Conservation (phyloP, 345 rosid genomes). For the Barbarea vulgaris region DNA sequence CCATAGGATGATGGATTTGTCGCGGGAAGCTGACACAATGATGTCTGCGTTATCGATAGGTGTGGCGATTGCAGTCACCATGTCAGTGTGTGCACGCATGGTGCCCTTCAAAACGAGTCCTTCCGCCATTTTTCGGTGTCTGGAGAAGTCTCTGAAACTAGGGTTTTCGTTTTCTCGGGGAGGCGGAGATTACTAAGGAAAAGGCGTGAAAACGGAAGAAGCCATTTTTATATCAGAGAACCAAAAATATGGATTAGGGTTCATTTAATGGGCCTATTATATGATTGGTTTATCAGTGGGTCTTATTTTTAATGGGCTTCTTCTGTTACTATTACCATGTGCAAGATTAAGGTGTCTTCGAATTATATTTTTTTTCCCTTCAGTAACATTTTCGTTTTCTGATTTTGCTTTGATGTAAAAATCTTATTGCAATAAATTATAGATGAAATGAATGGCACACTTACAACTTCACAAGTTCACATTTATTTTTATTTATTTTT, state of each 20-base stretch:
- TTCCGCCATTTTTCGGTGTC: conserved; percentile 61
- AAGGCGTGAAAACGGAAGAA: conserved; percentile 9
- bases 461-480: neutral
- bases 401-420: neutral
- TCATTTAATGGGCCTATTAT: conserved; percentile 23
- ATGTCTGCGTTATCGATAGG: conserved; percentile 92
- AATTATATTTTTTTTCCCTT: too few species aligned
- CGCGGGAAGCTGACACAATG: conserved; percentile 91
- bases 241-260: conserved; percentile 33
- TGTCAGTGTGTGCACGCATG: conserved; percentile 94
- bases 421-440: neutral
- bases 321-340: neutral
- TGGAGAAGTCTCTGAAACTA: conserved; percentile 26
- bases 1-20: conserved; percentile 96
- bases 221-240: conserved; percentile 15
- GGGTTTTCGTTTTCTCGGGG: conserved; percentile 38
- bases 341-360: neutral
- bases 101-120: conserved; percentile 78
- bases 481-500: neutral
- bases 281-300: neutral
- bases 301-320: neutral
- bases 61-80: conserved; percentile 91
- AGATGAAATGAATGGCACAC: neutral
- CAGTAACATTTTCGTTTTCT: neutral
- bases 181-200: conserved; percentile 24